Conservation (phyloP, 1,139 yeast genomes). For the Candida dubliniensis region DNA sequence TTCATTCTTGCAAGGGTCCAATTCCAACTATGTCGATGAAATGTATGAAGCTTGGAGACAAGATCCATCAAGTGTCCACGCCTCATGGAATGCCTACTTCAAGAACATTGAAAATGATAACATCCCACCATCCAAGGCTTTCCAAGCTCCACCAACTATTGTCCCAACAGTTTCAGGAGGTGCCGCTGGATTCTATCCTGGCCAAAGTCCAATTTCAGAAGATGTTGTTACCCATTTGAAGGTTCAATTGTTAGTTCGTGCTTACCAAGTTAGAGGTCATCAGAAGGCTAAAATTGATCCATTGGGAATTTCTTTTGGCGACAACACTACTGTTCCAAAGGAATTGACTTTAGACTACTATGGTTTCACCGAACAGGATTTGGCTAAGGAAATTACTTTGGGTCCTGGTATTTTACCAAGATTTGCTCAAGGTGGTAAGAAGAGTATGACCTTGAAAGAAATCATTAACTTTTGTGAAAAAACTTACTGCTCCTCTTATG, state of each 20-base stretch:
- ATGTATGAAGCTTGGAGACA: slow-evolving; percentile 94
- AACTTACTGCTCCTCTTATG: slow-evolving; percentile 85
- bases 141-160: slow-evolving; percentile 86
- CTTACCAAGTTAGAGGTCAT: slow-evolving; percentile 98
- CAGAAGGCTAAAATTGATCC: slow-evolving; percentile 96
- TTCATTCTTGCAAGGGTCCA: slow-evolving; percentile 72
- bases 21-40: slow-evolving; percentile 93
- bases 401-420: slow-evolving; percentile 98
- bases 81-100: slow-evolving; percentile 96
- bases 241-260: slow-evolving; percentile 94
- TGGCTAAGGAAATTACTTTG: slow-evolving; percentile 78
- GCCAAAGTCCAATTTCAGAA: slow-evolving; percentile 42
- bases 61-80: slow-evolving; percentile 90
- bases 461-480: slow-evolving; percentile 76
- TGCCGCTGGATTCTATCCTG: slow-evolving; percentile 56
- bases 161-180: slow-evolving; percentile 78
- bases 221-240: slow-evolving; percentile 88
- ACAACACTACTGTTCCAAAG: slow-evolving; percentile 61
- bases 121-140: slow-evolving; percentile 75
- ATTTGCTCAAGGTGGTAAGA: slow-evolving; percentile 70
- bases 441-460: slow-evolving; percentile 70
- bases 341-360: slow-evolving; percentile 91
- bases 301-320: slow-evolving; percentile 82
- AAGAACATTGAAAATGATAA: slow-evolving; percentile 75
- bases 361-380: slow-evolving; percentile 84